phyloP scores from a whole-genome alignment of 2,329 filamentous ascomycete genomes.

The Penicillium sp. region DNA sequence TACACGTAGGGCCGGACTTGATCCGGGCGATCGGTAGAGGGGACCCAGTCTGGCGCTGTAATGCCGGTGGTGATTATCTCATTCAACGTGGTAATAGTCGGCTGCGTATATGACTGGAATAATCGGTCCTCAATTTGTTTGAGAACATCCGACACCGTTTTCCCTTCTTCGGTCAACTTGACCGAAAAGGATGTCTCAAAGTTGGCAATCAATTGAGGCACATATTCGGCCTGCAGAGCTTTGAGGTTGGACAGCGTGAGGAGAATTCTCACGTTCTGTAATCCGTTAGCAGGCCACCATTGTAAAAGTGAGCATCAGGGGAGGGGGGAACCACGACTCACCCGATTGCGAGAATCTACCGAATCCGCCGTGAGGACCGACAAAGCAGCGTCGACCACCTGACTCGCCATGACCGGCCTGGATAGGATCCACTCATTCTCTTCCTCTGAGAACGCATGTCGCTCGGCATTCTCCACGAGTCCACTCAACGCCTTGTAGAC shows the following conservation, averaged over 20 bases:
- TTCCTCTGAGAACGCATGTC: constrained; percentile 57
- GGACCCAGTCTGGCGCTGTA: constrained; percentile 63
- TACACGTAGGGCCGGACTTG: constrained; percentile 87
- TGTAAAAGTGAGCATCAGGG: not conserved
- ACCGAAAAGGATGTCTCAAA: constrained; percentile 94
- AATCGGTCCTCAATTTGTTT: constrained; percentile 83
- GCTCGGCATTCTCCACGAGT: constrained; percentile 94
- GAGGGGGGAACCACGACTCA: constrained; percentile 33
- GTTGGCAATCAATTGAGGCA: constrained; percentile 81
- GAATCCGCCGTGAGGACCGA: constrained; percentile 44
- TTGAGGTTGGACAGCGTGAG: constrained; percentile 90
- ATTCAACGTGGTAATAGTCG: constrained; percentile 62
- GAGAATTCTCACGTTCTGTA: constrained; percentile 85
- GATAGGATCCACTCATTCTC: constrained; percentile 50
- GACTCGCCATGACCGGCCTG: constrained; percentile 25
- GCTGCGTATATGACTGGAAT: constrained; percentile 86
- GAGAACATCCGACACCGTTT: constrained; percentile 85
- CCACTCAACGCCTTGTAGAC: constrained; percentile 90
- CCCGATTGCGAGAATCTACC: constrained; percentile 50
- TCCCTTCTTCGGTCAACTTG: constrained; percentile 86
- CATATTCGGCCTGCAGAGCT: constrained; percentile 70
- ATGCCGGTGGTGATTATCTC: constrained; percentile 69
- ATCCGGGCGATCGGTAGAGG: constrained; percentile 54
- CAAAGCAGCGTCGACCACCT: constrained; percentile 29
- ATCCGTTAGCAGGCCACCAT: constrained; percentile 9